Conservation (phyloP, 1,284 basidiomycete genomes). For the Melampsora larici-populina region DNA sequence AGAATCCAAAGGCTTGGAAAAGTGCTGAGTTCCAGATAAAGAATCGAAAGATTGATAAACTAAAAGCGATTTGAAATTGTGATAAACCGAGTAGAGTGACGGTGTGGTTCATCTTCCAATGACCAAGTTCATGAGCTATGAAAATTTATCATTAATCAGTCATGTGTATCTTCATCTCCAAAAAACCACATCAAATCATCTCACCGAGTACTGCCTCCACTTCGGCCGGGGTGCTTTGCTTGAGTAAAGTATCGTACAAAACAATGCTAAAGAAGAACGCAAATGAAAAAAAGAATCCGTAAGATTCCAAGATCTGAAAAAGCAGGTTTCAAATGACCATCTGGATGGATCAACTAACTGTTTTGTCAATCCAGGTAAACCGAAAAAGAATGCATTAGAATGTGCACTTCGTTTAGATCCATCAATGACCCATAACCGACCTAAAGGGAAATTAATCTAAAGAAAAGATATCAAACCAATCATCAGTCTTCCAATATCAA, state of each 20-base stretch:
- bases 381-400: conserved; percentile 68
- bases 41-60: conserved; percentile 82
- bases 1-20: conserved; percentile 81
- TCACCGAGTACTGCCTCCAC: conserved; percentile 72
- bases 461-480: conserved; percentile 58
- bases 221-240: conserved; percentile 79
- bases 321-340: conserved; percentile 57
- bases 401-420: conserved; percentile 92
- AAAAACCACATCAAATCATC: neutral
- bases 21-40: conserved; percentile 83
- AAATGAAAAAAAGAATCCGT: conserved; percentile 20
- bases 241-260: conserved; percentile 92
- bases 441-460: conserved; percentile 82
- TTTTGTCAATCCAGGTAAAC: conserved; percentile 20
- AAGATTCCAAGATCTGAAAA: neutral
- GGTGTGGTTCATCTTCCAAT: conserved; percentile 85
- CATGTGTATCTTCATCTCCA: neutral
- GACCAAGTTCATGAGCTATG: conserved; percentile 82
- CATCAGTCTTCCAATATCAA: no score
- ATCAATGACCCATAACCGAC: conserved; percentile 90
- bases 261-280: conserved; percentile 65
- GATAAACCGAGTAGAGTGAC: conserved; percentile 79
- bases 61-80: conserved; percentile 79
- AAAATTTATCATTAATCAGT: conserved; percentile 52
- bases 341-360: conserved; percentile 21